Evolutionary conservation across 495 filamentous ascomycete genomes (phyloP), one percentile per base, ranked within the genome.

Genomic region (Aspergillus olivimuriae): DNA sequence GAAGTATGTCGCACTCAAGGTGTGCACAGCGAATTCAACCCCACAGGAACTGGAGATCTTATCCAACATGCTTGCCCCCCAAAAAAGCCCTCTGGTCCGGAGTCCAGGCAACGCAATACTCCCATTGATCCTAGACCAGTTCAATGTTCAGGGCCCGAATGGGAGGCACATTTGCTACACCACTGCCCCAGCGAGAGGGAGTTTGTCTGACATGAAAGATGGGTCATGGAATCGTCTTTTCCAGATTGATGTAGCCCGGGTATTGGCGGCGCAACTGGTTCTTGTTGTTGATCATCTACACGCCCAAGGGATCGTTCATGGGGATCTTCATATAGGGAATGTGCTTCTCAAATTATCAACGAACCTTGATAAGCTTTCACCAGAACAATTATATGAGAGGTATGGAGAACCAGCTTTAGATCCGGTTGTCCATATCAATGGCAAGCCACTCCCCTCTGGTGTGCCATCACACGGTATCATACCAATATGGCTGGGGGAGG

Each of bases 151-250:
- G 4, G 64, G 70, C 7, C 66, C 65, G 14, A 74, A 75, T 51
- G 64, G 67, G 11, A 55, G 33, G 8, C 69, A 76, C 52, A 22
- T 43, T 17, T 73, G 68, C 47, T 55, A 61, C 8, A 66, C 70
- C 24, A 68, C 59, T 12, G 32, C 11, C 1, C 55, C 55, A 2
- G 63, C 55, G 23, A 57, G 60, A 5, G 26, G 40, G 15, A 69
- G 62, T 39, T 43, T 70, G 20, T 50, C 51, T 14, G 56, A 46
- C 10, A 39, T 47, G 15, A 63, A 58, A 42, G 49, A 69, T 31
- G 53, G 39, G 2, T 65, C 60, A 17, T 59, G 19, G 28, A 53
- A 43, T 12, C 40, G 55, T 2, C 31, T 67, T 9, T 70, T 73
- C 47, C 56, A 62, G 40, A 43, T 69, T 15, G 51, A 64, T n/a